A percentile compares a stretch with the other conserved stretches of the same genome.
Evolutionary conservation across 1,284 basidiomycete species (phyloP).

Genomic region (Moesziomyces sp.): DNA sequence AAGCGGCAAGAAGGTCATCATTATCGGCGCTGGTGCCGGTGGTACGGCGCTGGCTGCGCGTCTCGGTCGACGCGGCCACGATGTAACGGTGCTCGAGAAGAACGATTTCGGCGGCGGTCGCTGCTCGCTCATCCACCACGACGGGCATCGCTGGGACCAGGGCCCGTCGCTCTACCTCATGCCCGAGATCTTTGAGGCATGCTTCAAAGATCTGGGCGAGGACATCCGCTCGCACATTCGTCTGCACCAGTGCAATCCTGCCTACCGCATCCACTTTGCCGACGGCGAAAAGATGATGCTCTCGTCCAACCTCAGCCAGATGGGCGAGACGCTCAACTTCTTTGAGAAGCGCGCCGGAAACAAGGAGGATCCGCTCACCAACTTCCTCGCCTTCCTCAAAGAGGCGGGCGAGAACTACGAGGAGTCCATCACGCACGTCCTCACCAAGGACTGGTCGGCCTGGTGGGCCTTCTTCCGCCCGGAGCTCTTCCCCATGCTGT

Average conservation of each 20-base stretch:
- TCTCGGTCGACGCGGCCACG: conserved; percentile 70
- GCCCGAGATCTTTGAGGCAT: conserved; percentile 70
- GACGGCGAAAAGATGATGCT: conserved; percentile 68
- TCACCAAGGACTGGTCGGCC: conserved; percentile 70
- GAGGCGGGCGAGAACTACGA: conserved; percentile 70
- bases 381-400: conserved; percentile 68
- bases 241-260: conserved; percentile 63
- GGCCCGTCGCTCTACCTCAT: conserved; percentile 71
- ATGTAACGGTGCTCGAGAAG: conserved; percentile 70
- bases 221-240: conserved; percentile 69
- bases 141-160: conserved; percentile 70
- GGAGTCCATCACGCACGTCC: conserved; percentile 69
- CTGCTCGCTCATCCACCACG: conserved; percentile 71
- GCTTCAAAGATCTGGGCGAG: conserved; percentile 69
- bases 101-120: conserved; percentile 69
- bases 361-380: conserved; percentile 55
- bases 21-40: conserved; percentile 70
- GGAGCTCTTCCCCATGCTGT: conserved; percentile 69
- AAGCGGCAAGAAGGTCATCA: conserved; percentile 54
- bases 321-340: conserved; percentile 70
- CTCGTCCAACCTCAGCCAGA: conserved; percentile 69
- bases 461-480: conserved; percentile 69
- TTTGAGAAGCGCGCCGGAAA: conserved; percentile 71
- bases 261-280: conserved; percentile 61
- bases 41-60: conserved; percentile 71